Evolutionary conservation across 495 filamentous ascomycete species (phyloP), one percentile per base, ranked within the genome.

Genomic region (Thermothielavioides terrestris): DNA sequence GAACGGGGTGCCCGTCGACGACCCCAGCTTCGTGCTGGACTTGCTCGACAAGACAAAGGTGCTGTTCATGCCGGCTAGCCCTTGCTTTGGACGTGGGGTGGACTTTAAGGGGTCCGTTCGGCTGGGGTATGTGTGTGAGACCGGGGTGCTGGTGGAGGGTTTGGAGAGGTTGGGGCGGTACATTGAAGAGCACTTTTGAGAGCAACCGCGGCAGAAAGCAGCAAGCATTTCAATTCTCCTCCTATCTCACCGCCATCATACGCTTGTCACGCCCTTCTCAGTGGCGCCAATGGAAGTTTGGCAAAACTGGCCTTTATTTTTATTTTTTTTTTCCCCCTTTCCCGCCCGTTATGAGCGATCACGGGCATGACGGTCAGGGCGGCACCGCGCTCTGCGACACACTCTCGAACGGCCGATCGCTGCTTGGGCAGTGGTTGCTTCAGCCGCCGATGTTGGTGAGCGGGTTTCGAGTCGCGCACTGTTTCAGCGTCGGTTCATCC

Each of bases 21-120:
- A 89, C 53, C 76, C 77, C 23, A 71, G 67, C 4, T 88, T 95
- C 54, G 90, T 86, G 56, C 70, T 82, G 59, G 73, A 77, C 56
- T 62, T 94, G 17, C 66, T 84, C 17, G 77, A 83, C 44, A 77
- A 81, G 63, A 81, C 73, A 0, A 86, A 86, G 10, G 85, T 91
- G n/a, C 74, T 95, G 76, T 74, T 94, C 57, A 67, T 88, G 15
- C 89, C 90, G 1, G 90, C 81, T 0, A 79, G 81, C 45, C 66
- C 69, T 6, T 91, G 86, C 55, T 95, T 95, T 68, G 88, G 86
- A 0, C 59, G 72, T 5, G 77, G 77, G 1, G 46, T 64, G 35
- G 84, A 92, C 38, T 94, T 89, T 49, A 69, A 74, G 54, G 89
- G 90, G 6, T 92, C 76, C 65, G 83, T 94, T 3, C 69, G 89